A percentile compares a stretch with the other conserved stretches of the same genome.
Evolutionary conservation across 192 early-diverging fungal species (phyloP).

Genomic region (Chytriomyces confervae): DNA sequence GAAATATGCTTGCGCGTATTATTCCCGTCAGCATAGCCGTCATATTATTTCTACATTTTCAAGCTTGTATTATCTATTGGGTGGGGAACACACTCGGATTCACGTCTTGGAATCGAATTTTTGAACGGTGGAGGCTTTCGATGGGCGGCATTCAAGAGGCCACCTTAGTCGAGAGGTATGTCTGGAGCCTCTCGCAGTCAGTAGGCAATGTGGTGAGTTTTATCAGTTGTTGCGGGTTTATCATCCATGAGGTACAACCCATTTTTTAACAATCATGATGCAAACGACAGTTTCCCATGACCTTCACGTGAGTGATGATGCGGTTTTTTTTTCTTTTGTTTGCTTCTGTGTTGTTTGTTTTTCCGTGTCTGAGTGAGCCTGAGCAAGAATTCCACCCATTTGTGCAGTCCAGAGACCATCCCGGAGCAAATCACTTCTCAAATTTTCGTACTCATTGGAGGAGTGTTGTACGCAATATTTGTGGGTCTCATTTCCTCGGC

Average conservation of each 20-base stretch:
- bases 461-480: slow-evolving; percentile 28
- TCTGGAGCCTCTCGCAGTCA: slow-evolving; percentile 26
- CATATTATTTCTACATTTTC: slow-evolving; percentile 35
- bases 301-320: too few species aligned
- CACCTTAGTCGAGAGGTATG: background rate
- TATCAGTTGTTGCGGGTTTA: background rate
- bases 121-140: slow-evolving; percentile 1
- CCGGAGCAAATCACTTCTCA: slow-evolving; percentile 11
- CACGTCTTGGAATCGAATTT: background rate
- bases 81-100: slow-evolving; percentile 16
- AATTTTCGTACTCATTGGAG: slow-evolving; percentile 12
- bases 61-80: slow-evolving; percentile 29
- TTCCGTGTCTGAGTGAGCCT: too few species aligned
- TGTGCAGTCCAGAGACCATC: slow-evolving; percentile 10
- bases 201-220: slow-evolving; percentile 40
- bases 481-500: slow-evolving; percentile 27
- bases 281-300: background rate
- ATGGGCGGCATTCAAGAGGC: background rate
- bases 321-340: too few species aligned
- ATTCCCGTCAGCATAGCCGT: slow-evolving; percentile 2
- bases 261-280: background rate
- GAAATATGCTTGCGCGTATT: slow-evolving; percentile 15
- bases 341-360: too few species aligned
- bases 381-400: background rate
- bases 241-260: background rate